phyloP scores from a whole-genome alignment of 768 basidiomycete genomes.

The Royoungia palumana region DNA sequence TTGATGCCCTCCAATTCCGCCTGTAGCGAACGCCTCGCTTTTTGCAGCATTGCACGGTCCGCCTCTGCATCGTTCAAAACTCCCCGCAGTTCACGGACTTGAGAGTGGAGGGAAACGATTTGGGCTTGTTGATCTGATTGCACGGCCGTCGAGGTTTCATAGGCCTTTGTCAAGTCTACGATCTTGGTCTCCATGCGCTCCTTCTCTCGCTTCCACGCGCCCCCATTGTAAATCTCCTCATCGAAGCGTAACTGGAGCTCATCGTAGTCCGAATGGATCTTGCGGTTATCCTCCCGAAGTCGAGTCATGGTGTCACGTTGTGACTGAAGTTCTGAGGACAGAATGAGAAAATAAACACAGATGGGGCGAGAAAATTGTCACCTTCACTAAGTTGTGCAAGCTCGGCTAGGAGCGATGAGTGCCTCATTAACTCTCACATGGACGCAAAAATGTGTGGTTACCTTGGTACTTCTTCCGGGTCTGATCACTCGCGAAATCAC shows the following conservation, averaged over 20 bases:
- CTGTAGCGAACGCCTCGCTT: constrained; percentile 76
- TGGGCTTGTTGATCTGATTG: constrained; percentile 83
- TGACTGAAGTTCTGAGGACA: constrained; percentile 63
- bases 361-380: constrained; percentile 23
- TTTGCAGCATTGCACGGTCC: constrained; percentile 73
- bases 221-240: constrained; percentile 73
- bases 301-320: constrained; percentile 74
- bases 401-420: constrained; percentile 48
- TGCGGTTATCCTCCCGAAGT: constrained; percentile 76
- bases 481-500: constrained; percentile 75
- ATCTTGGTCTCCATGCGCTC: constrained; percentile 86
- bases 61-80: constrained; percentile 86
- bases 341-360: constrained; percentile 3
- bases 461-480: constrained; percentile 87
- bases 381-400: constrained; percentile 79
- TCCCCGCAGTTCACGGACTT: constrained; percentile 77
- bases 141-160: constrained; percentile 64
- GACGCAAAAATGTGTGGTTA: constrained; percentile 25
- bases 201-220: constrained; percentile 85
- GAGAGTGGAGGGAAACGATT: constrained; percentile 78
- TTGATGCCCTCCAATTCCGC: constrained; percentile 80
- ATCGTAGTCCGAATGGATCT: constrained; percentile 71
- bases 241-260: constrained; percentile 72
- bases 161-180: constrained; percentile 66
- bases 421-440: background rate